Evolutionary conservation across 805 yeast genomes (phyloP), one percentile per base, ranked within the genome.

Genomic region (Cyberlindnera maritima): DNA sequence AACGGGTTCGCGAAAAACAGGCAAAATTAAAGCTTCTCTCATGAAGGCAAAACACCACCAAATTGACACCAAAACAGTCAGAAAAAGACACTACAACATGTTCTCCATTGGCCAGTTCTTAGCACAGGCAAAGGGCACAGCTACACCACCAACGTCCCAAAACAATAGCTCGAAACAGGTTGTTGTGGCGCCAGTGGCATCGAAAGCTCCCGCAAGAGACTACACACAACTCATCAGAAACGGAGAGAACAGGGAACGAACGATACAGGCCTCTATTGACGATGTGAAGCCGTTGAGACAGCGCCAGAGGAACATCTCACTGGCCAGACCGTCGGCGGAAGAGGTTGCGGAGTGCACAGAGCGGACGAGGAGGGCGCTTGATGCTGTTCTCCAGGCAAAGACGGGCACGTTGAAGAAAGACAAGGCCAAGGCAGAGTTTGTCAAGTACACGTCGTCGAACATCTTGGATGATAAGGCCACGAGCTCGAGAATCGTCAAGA

Each of bases 221-320:
- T 60, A 56, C 28, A 54, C 61, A 3, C 43, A 46, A 15, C 53
- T 60, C 4, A 41, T 59, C 18, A 44, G 61, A 38, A 56, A 47
- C 9, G 52, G 53, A 10, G 52, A 48, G 37, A 56, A 52, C 9
- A 44, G 39, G 19, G 49, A 56, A 12, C 45, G 61, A 26, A 20
- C 9, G 4, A 55, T 59, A 6, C 83, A 78, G 50, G 59, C 81
- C 0, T 65, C 77, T 0, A 77, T 78, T 44, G 71, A 74, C 31
- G 85, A 79, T 44, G 74, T 85, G 26, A 74, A 83, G 21, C 90
- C 91, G 0, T 64, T 83, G 41, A 73, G 86, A 53, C 80, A 62
- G 58, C 69, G 65, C 49, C 58, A 65, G 26, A 68, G 69, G 17
- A 62, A 67, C 14, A 42, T 78, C 5, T 54, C 65, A 3, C 57